Conservation (phyloP, 768 basidiomycete genomes). For the Antrodiella citrinella region DNA sequence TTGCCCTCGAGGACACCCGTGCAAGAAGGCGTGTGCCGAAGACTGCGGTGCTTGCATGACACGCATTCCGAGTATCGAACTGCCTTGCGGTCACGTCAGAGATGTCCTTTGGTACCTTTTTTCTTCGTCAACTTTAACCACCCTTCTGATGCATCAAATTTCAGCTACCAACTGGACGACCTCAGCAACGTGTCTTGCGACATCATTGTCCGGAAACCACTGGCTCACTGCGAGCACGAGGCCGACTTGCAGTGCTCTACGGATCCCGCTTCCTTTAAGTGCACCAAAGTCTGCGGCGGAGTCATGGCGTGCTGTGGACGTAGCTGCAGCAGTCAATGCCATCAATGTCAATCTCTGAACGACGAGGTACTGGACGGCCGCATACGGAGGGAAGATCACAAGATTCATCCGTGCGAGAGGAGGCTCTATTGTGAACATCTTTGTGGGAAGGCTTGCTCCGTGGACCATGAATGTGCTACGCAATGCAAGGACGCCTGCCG, state of each 20-base stretch:
- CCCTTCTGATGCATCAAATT: not conserved
- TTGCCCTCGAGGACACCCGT: constrained; percentile 53
- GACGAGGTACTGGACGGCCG: not conserved
- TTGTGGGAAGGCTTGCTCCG: constrained; percentile 43
- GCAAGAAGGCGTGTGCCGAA: constrained; percentile 39
- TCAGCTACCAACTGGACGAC: constrained; percentile 38
- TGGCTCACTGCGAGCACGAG: constrained; percentile 48
- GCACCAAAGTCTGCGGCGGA: constrained; percentile 33
- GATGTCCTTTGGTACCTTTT: constrained; percentile 37
- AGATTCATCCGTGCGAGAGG: constrained; percentile 41
- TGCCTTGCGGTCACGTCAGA: constrained; percentile 53
- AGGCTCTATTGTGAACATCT: constrained; percentile 47
- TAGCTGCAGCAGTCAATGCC: constrained; percentile 40
- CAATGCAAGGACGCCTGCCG: constrained; percentile 40
- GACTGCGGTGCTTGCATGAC: constrained; percentile 49
- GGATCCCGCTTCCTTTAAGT: constrained; percentile 32
- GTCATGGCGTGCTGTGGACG: constrained; percentile 47
- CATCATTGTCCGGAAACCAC: constrained; percentile 31
- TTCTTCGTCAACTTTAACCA: not conserved
- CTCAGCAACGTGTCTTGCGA: constrained; percentile 38
- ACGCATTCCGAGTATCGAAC: constrained; percentile 32
- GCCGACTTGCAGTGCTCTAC: constrained; percentile 38
- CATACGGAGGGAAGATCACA: constrained; percentile 29
- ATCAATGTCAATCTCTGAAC: constrained; percentile 35
- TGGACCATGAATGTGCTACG: constrained; percentile 39